phyloP scores from a whole-genome alignment of 2,329 filamentous ascomycete species.

The Colletotrichum agaves region DNA sequence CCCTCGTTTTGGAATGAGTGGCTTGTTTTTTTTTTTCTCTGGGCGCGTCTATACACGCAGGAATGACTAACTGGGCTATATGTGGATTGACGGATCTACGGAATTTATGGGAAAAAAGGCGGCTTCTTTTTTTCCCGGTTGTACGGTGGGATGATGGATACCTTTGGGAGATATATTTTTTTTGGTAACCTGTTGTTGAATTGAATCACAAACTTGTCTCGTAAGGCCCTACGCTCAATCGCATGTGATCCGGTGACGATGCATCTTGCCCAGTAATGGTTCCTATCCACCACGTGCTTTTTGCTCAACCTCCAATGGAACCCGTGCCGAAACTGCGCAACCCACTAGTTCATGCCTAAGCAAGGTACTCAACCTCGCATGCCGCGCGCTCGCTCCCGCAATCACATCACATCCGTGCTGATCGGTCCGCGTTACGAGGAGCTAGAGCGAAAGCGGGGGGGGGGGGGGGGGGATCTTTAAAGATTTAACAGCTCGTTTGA shows the following conservation, averaged over 20 bases:
- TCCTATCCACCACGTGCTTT: no score
- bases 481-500: not conserved
- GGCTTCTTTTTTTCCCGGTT: not conserved
- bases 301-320: no score
- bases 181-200: no score
- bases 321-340: no score
- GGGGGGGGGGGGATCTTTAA: no score
- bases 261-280: no score
- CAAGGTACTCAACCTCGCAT: not conserved
- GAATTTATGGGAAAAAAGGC: not conserved
- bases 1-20: constrained; percentile 6
- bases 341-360: not conserved
- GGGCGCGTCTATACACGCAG: not conserved
- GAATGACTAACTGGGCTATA: not conserved
- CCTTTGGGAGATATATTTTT: not conserved
- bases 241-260: no score
- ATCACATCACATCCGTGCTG: not conserved
- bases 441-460: not conserved
- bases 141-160: not conserved
- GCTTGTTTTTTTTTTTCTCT: constrained; percentile 1
- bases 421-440: not conserved
- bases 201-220: no score
- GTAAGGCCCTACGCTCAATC: no score
- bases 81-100: not conserved
- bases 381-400: not conserved